A percentile compares a stretch with the other conserved stretches of the same genome.
phyloP scores from a whole-genome alignment of 306 rosid species.

The Trifolium dubium region DNA sequence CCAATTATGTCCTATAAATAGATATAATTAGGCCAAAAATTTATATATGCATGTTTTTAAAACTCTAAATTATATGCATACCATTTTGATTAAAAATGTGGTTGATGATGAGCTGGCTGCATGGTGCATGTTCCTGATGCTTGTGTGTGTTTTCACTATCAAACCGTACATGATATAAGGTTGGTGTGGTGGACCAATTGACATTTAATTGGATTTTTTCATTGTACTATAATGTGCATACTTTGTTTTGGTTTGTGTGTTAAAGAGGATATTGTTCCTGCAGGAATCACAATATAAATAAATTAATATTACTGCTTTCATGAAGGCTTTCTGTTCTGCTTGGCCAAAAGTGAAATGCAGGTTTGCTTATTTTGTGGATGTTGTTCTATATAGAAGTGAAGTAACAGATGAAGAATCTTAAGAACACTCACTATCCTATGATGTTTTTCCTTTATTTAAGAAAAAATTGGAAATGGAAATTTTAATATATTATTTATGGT shows the following conservation, averaged over 20 bases:
- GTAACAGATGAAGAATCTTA: conserved; percentile 37
- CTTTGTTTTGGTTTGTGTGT: conserved; percentile 47
- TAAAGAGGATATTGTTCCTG: conserved; percentile 40
- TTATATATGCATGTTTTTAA: background rate
- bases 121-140: conserved; percentile 37
- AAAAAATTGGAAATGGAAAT: too few relatives aligned
- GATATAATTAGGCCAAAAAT: background rate
- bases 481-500: too few relatives aligned
- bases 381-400: conserved; percentile 13
- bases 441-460: background rate
- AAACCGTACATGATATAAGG: conserved; percentile 27
- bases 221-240: conserved; percentile 38
- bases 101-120: conserved; percentile 23
- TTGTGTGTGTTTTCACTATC: conserved; percentile 42
- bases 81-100: background rate
- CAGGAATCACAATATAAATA: conserved; percentile 10
- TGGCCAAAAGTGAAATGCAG: conserved; percentile 39
- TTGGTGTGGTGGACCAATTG: conserved; percentile 39
- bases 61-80: background rate
- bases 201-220: conserved; percentile 41
- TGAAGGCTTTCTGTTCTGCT: conserved; percentile 44
- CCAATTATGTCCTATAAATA: too few relatives aligned
- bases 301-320: conserved; percentile 8
- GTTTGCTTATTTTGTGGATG: conserved; percentile 19
- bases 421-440: conserved; percentile 8